A percentile compares a stretch with the other conserved stretches of the same genome.
phyloP scores from a whole-genome alignment of 306 rosid species.

The Citrullus colocynthis region DNA sequence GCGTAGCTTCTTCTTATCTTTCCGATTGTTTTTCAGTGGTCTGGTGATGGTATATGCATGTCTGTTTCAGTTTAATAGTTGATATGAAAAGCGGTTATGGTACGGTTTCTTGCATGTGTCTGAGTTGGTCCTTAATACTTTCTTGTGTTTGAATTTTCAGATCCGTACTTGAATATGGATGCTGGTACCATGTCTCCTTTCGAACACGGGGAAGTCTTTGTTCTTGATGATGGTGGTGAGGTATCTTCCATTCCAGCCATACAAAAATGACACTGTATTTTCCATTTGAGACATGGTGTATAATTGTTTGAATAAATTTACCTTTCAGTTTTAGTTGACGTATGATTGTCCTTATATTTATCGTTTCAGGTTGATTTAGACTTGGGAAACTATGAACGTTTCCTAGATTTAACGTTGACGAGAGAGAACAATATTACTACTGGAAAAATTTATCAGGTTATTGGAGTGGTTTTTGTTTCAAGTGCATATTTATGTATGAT shows the following conservation, averaged over 20 bases:
- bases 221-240: slow-evolving; percentile 99
- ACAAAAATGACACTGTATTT: not conserved
- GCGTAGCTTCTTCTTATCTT: not conserved
- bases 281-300: not conserved
- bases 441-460: slow-evolving; percentile 83
- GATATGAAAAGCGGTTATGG: not conserved
- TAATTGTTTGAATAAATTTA: not conserved
- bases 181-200: slow-evolving; percentile 99
- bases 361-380: slow-evolving; percentile 82
- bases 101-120: not conserved
- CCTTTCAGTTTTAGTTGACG: slow-evolving; percentile 5
- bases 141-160: slow-evolving; percentile 23
- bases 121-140: not conserved
- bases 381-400: slow-evolving; percentile 94
- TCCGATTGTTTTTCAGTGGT: not conserved
- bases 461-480: not conserved
- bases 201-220: slow-evolving; percentile 99
- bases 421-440: slow-evolving; percentile 90
- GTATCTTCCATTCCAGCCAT: slow-evolving; percentile 14
- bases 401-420: slow-evolving; percentile 83
- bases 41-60: not conserved
- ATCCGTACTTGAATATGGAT: slow-evolving; percentile 94
- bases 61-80: not conserved
- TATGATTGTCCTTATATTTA: not conserved
- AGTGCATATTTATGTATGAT: not conserved